These are phyloP conservation scores for Salvia miltiorrhiza DNA, from an alignment of 257 asterid species.

Conservation along the genomic window DNA sequence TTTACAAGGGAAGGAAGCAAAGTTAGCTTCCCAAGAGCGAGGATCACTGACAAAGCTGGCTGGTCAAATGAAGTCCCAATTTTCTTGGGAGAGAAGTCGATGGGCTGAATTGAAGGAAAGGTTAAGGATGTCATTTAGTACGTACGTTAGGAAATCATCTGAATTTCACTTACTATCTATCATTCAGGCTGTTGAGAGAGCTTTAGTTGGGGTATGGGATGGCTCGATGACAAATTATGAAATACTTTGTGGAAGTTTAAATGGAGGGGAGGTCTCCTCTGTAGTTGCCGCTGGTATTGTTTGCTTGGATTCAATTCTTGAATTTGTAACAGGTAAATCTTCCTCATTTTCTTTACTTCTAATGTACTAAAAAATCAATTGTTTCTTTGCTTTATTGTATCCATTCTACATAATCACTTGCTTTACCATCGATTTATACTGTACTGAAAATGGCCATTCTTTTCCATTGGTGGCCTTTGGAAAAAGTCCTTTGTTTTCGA, in stretches of 20 bases:
- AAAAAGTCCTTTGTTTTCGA: background rate
- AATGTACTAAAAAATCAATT: background rate
- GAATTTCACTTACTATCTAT: conserved; percentile 61
- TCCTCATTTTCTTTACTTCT: conserved; percentile 1
- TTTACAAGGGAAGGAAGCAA: conserved; percentile 69
- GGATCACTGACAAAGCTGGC: conserved; percentile 47
- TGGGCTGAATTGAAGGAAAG: conserved; percentile 53
- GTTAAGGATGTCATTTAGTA: conserved; percentile 61
- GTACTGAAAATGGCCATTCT: background rate
- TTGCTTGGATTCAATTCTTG: conserved; percentile 73
- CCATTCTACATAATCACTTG: background rate
- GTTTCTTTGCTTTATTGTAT: background rate
- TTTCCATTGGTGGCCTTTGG: background rate
- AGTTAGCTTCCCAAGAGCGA: conserved; percentile 58
- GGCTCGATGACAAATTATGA: conserved; percentile 59
- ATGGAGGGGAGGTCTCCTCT: conserved; percentile 68
- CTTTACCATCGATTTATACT: background rate
- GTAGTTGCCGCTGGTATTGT: conserved; percentile 85
- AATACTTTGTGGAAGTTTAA: conserved; percentile 48
- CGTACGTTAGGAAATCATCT: conserved; percentile 57
- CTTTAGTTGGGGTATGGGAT: conserved; percentile 76
- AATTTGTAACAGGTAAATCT: conserved; percentile 62
- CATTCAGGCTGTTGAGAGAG: conserved; percentile 82
- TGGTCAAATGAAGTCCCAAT: conserved; percentile 24
- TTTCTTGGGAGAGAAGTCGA: conserved; percentile 34